These are phyloP conservation scores for Fusarium temperatum DNA, from an alignment of 2,329 filamentous ascomycete genomes.

Conservation along the genomic window DNA sequence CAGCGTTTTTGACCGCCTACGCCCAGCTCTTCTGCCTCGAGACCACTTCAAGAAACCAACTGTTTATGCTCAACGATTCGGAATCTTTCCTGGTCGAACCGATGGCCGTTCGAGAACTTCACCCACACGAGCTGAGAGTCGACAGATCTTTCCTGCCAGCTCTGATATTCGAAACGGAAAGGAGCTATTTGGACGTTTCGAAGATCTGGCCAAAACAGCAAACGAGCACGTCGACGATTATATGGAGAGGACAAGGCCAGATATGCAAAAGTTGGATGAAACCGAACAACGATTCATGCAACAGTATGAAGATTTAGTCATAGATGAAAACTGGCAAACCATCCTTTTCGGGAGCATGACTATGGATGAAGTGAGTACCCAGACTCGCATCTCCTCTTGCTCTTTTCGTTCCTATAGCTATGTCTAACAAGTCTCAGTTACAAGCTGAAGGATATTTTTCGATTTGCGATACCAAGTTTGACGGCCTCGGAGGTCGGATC, in stretches of 20 bases:
- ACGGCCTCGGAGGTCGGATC: constrained; percentile 34
- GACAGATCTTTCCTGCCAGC: constrained; percentile 11
- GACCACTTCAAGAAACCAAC: constrained; percentile 40
- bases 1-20: constrained; percentile 27
- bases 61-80: constrained; percentile 42
- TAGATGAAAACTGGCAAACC: constrained; percentile 47
- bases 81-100: constrained; percentile 40
- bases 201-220: constrained; percentile 8
- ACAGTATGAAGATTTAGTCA: constrained; percentile 35
- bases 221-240: constrained; percentile 33
- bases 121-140: constrained; percentile 39
- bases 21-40: constrained; percentile 36
- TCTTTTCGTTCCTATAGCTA: neutral
- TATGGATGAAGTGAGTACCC: constrained; percentile 42
- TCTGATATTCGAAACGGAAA: constrained; percentile 27
- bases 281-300: constrained; percentile 32
- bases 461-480: constrained; percentile 12
- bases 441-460: constrained; percentile 36
- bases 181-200: constrained; percentile 33
- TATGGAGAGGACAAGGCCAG: constrained; percentile 17
- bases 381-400: neutral
- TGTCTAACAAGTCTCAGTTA: constrained; percentile 30
- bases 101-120: constrained; percentile 46
- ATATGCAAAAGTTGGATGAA: constrained; percentile 10
- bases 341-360: constrained; percentile 43